Evolutionary conservation across 345 rosid species (phyloP), one percentile per base, ranked within the genome.

Genomic region (Ailanthus altissimus): DNA sequence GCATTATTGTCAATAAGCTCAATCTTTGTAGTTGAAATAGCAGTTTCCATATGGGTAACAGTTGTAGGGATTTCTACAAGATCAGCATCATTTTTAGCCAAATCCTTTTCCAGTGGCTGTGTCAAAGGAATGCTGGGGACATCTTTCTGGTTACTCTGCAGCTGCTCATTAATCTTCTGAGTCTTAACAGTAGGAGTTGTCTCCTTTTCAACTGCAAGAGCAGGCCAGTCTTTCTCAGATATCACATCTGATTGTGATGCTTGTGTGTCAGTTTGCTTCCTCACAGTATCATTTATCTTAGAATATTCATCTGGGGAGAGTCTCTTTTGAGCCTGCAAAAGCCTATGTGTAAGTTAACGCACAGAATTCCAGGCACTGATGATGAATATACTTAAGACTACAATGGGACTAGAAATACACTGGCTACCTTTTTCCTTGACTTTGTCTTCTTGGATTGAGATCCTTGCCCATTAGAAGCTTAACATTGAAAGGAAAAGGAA

Each of bases 401-500:
- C 36, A 42, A 36, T 12, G 53, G 53, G 54, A 73, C n/a, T 26
- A 76, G 20, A 63, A 56, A 65, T n/a, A 78, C 32, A 74, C 21
- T 2, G 57, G 60, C 32, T 89, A 96, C 99, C 98, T 93, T 93
- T 70, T 38, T 75, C 87, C 78, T 91, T 69, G 90, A 61, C 83
- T 57, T 89, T 74, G 77, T 5, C 79, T 83, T 88, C 88, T 85
- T 92, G 62, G 84, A 80, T 86, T 90, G 88, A 81, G 95, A 85
- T 81, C 87, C 98, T 88, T 89, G 90, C 66, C 83, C 91, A 79
- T 73, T 85, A 77, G 97, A 84, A 85, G 87, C 98, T 91, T 74
- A 61, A 76, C 62, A 76, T 60, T 80, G 25, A 63, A 60, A 75
- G 43, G 38, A 6, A 63, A 79, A 79, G n/a, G n/a, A 47, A 50